Evolutionary conservation across 441 rosid species (phyloP).

Genomic region (Pelargonium hybrid): DNA sequence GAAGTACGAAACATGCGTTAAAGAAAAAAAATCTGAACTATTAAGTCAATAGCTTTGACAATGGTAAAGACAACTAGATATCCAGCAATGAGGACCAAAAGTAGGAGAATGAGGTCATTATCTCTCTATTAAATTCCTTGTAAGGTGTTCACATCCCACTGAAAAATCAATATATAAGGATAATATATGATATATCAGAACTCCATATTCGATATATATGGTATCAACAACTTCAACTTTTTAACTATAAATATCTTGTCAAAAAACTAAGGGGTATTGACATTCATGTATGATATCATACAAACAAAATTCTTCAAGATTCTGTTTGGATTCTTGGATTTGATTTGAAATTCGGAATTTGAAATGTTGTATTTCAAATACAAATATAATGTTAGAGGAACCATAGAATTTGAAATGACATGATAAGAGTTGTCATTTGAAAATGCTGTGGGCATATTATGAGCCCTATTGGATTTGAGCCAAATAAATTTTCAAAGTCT

Average conservation of each 20-base stretch:
- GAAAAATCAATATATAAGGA: background rate
- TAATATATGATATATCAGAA: background rate
- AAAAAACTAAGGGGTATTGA: background rate
- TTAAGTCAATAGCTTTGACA: background rate
- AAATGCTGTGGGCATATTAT: no score
- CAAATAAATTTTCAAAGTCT: no score
- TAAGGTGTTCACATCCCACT: background rate
- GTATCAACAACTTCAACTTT: no score
- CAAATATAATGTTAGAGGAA: no score
- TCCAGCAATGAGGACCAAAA: background rate
- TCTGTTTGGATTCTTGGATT: no score
- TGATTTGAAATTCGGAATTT: no score
- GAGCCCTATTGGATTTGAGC: no score
- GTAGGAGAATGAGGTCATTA: background rate
- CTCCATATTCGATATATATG: background rate
- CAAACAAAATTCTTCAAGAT: no score
- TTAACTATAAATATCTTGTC: no score
- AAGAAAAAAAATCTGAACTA: background rate
- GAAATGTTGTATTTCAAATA: no score
- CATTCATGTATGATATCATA: background rate
- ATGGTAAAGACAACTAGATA: background rate
- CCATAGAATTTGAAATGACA: no score
- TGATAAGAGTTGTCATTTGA: no score
- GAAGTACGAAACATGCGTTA: background rate
- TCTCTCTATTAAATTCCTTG: background rate